Evolutionary conservation across 2,329 filamentous ascomycete species (phyloP).

Genomic region (Alternaria gansuensis): DNA sequence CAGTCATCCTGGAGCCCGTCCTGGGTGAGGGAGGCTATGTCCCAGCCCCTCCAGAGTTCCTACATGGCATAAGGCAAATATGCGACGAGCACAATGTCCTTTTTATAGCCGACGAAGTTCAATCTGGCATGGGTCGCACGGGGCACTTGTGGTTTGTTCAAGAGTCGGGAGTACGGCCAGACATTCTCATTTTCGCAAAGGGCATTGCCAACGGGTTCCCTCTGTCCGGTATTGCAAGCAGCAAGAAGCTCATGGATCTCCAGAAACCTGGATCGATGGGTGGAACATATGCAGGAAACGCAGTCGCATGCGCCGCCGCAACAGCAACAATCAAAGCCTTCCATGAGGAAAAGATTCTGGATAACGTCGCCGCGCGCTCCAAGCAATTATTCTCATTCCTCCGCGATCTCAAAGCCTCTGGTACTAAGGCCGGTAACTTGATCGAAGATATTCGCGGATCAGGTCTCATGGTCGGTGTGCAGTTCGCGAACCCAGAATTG

Average conservation of each 20-base stretch:
- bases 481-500: conserved; percentile 34
- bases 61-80: conserved; percentile 53
- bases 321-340: conserved; percentile 39
- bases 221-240: conserved; percentile 41
- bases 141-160: conserved; percentile 58
- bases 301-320: conserved; percentile 42
- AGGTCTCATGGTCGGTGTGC: conserved; percentile 43
- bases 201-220: conserved; percentile 46
- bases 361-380: conserved; percentile 41
- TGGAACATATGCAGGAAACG: conserved; percentile 44
- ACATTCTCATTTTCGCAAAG: conserved; percentile 56
- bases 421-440: conserved; percentile 38
- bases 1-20: conserved; percentile 43
- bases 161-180: conserved; percentile 55
- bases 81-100: conserved; percentile 58
- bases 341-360: conserved; percentile 40
- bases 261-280: conserved; percentile 46
- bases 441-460: conserved; percentile 43
- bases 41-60: conserved; percentile 38
- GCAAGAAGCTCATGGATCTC: conserved; percentile 39
- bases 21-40: conserved; percentile 45
- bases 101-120: conserved; percentile 57
- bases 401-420: conserved; percentile 33
- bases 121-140: conserved; percentile 56
- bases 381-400: conserved; percentile 42